Evolutionary conservation across 805 yeast genomes (phyloP).

Genomic region (Kodamaea laetipori): DNA sequence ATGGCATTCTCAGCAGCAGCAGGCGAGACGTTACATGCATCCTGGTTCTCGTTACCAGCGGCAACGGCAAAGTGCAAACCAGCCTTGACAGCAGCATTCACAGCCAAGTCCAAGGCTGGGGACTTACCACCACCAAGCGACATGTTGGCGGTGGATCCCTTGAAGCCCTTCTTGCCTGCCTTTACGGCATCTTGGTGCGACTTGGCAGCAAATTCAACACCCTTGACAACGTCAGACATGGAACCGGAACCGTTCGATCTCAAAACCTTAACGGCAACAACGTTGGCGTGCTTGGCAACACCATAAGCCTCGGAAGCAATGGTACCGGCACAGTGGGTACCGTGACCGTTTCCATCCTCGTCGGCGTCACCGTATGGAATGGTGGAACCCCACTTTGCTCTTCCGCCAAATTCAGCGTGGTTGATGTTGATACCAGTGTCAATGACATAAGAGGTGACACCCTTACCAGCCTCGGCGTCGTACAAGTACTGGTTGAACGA

Average conservation of each 20-base stretch:
- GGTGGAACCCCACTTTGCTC: constrained; percentile 87
- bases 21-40: constrained; percentile 62
- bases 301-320: constrained; percentile 81
- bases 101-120: constrained; percentile 57
- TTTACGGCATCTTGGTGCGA: constrained; percentile 56
- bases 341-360: constrained; percentile 88
- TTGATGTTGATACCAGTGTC: constrained; percentile 84
- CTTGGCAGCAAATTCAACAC: constrained; percentile 81
- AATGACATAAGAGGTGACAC: constrained; percentile 83
- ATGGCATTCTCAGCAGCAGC: constrained; percentile 58
- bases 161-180: constrained; percentile 44
- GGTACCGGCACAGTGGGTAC: constrained; percentile 97
- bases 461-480: constrained; percentile 75
- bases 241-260: constrained; percentile 82
- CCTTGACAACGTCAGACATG: constrained; percentile 82
- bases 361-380: constrained; percentile 72
- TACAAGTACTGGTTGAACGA: constrained; percentile 62
- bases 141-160: constrained; percentile 65
- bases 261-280: constrained; percentile 83
- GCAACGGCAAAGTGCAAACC: constrained; percentile 64
- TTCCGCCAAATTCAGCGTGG: constrained; percentile 78
- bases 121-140: constrained; percentile 62
- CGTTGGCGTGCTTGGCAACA: constrained; percentile 76
- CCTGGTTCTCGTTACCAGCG: constrained; percentile 63
- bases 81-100: constrained; percentile 57